These are phyloP conservation scores for Sphagnum magellanicum DNA, from an alignment of 228 moss, liverwort and hornwort genomes.

Conservation along the genomic window DNA sequence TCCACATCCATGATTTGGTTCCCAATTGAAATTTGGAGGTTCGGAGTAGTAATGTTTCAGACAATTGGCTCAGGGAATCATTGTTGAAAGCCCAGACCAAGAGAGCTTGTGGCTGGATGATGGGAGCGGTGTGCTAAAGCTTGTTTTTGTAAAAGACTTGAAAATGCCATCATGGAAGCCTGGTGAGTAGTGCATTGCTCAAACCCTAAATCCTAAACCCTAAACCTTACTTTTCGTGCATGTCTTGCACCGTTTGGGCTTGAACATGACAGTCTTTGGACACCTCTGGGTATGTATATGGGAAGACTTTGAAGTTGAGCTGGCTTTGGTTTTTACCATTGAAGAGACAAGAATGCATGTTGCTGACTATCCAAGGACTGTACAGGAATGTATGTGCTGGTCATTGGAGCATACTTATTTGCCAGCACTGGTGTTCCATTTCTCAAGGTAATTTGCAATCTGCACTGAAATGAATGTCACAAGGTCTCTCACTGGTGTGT, in stretches of 20 bases:
- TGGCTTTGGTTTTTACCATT: background rate
- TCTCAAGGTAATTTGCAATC: slow-evolving; percentile 23
- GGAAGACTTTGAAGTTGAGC: background rate
- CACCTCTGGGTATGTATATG: no score
- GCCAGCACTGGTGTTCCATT: slow-evolving; percentile 26
- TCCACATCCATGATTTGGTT: no score
- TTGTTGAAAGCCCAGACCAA: slow-evolving; percentile 43
- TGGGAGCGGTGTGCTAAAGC: slow-evolving; percentile 70
- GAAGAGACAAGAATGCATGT: background rate
- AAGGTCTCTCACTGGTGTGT: background rate
- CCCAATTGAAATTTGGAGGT: background rate
- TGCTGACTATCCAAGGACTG: background rate
- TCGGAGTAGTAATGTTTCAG: background rate
- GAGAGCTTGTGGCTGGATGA: slow-evolving; percentile 66
- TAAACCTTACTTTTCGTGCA: no score
- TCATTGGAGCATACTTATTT: slow-evolving; percentile 50
- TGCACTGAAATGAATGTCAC: background rate
- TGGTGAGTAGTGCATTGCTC: slow-evolving; percentile 15
- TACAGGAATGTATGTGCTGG: slow-evolving; percentile 67
- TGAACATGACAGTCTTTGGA: no score
- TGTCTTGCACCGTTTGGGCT: no score
- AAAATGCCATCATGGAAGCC: slow-evolving; percentile 40
- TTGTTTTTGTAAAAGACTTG: slow-evolving; percentile 29
- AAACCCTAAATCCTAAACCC: no score
- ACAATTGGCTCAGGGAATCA: slow-evolving; percentile 34